Evolutionary conservation across 139 green algal genomes (phyloP).

Genomic region (Zygnema circumcarinatum): DNA sequence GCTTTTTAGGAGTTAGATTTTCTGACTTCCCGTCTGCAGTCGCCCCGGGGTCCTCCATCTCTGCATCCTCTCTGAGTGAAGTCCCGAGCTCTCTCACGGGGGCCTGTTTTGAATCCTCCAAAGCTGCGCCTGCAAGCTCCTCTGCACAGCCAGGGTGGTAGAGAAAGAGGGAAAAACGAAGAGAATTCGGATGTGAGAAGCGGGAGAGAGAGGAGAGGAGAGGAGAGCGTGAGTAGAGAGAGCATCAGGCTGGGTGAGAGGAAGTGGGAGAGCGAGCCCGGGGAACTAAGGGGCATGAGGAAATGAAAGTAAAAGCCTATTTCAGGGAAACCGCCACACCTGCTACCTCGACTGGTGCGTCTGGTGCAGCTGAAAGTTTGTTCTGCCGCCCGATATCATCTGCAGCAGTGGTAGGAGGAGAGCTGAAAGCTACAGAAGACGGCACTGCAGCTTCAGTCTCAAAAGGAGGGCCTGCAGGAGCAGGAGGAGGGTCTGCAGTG

Average conservation of each 20-base stretch:
- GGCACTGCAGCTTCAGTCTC: background rate
- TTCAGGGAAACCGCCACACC: background rate
- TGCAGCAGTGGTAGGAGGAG: background rate
- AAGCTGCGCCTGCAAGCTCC: no score
- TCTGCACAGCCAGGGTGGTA: no score
- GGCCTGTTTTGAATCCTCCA: no score
- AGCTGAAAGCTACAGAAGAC: background rate
- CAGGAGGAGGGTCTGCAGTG: no score
- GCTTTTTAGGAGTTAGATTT: no score
- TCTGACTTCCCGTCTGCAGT: background rate
- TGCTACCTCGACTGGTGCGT: no score
- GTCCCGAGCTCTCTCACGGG: no score
- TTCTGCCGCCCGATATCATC: no score
- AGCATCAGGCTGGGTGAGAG: background rate
- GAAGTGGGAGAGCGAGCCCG: constrained; percentile 16
- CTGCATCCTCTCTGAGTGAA: no score
- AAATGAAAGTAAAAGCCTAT: background rate
- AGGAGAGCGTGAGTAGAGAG: background rate
- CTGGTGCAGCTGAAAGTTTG: no score
- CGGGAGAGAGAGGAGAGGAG: background rate
- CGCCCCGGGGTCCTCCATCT: background rate
- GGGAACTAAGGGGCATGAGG: background rate
- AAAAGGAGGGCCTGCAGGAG: no score
- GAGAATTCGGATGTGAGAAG: background rate
- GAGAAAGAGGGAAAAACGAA: background rate